phyloP scores from a whole-genome alignment of 164 flowering plant species.

The Magnolia officinalis region DNA sequence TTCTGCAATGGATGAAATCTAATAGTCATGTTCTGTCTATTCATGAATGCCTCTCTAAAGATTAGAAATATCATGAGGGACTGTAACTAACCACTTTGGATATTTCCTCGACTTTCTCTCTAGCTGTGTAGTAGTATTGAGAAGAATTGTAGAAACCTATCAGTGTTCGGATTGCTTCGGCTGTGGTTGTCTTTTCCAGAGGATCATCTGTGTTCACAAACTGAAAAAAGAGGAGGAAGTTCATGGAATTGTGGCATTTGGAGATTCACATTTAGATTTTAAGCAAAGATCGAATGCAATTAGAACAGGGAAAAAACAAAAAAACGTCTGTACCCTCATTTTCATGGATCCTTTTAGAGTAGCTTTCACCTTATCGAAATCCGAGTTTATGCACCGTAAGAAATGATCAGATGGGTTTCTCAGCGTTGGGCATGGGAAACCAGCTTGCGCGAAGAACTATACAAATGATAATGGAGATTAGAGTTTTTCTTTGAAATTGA shows the following conservation, averaged over 20 bases:
- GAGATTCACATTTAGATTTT: neutral
- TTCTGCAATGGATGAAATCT: slow-evolving; percentile 45
- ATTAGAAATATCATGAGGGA: neutral
- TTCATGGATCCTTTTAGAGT: slow-evolving; percentile 93
- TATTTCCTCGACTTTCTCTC: slow-evolving; percentile 65
- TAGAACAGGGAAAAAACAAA: neutral
- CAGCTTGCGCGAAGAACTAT: slow-evolving; percentile 95
- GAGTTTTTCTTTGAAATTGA: neutral
- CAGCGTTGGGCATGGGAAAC: slow-evolving; percentile 93
- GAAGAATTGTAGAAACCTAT: slow-evolving; percentile 53
- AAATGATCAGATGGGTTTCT: slow-evolving; percentile 98
- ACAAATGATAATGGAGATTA: neutral
- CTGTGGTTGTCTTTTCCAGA: slow-evolving; percentile 71
- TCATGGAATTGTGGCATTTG: neutral
- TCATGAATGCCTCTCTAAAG: neutral
- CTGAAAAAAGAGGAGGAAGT: slow-evolving; percentile 29
- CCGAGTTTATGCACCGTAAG: slow-evolving; percentile 83
- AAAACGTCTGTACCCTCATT: slow-evolving; percentile 46
- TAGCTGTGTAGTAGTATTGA: slow-evolving; percentile 50
- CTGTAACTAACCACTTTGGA: slow-evolving; percentile 68
- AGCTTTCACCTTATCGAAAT: slow-evolving; percentile 96
- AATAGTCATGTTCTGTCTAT: neutral
- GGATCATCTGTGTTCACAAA: slow-evolving; percentile 79
- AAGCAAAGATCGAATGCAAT: neutral
- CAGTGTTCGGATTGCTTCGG: slow-evolving; percentile 73